Evolutionary conservation across 768 basidiomycete genomes (phyloP).

Genomic region (Lanmaoa pseudosensibilis): DNA sequence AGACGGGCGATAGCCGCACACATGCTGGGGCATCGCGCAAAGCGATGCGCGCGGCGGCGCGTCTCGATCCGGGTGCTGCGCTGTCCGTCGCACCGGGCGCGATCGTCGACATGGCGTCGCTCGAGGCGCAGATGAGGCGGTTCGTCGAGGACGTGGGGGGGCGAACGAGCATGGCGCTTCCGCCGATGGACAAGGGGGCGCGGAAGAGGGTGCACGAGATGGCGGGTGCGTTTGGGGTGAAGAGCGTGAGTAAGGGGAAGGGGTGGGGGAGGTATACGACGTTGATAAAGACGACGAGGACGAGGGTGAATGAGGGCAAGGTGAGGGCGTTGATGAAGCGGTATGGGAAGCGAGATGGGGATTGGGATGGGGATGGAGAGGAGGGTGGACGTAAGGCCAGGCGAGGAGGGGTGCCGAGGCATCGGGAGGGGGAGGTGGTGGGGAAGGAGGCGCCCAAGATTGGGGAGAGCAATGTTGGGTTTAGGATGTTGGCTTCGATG

Average conservation of each 20-base stretch:
- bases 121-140: constrained; percentile 66
- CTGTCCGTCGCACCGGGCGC: constrained; percentile 41
- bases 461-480: constrained; percentile 77
- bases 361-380: no score
- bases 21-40: constrained; percentile 44
- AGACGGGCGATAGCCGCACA: not conserved
- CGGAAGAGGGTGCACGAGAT: constrained; percentile 78
- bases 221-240: constrained; percentile 75
- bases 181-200: constrained; percentile 73
- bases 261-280: constrained; percentile 75
- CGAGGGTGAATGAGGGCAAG: constrained; percentile 64
- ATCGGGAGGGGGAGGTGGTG: constrained; percentile 84
- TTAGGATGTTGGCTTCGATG: constrained; percentile 85
- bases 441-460: constrained; percentile 88
- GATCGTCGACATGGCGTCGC: constrained; percentile 62
- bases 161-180: constrained; percentile 58
- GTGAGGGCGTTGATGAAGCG: constrained; percentile 46
- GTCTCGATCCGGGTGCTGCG: constrained; percentile 42
- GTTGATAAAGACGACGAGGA: constrained; percentile 64
- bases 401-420: constrained; percentile 43
- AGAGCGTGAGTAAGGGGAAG: constrained; percentile 72
- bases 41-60: constrained; percentile 58
- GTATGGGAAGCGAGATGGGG: no score
- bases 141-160: constrained; percentile 64
- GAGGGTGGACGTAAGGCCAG: constrained; percentile 3